A percentile compares a stretch with the other conserved stretches of the same genome.
These are phyloP conservation scores for Aureoboletus auriporus DNA, from an alignment of 768 basidiomycete genomes.

Conservation along the genomic window DNA sequence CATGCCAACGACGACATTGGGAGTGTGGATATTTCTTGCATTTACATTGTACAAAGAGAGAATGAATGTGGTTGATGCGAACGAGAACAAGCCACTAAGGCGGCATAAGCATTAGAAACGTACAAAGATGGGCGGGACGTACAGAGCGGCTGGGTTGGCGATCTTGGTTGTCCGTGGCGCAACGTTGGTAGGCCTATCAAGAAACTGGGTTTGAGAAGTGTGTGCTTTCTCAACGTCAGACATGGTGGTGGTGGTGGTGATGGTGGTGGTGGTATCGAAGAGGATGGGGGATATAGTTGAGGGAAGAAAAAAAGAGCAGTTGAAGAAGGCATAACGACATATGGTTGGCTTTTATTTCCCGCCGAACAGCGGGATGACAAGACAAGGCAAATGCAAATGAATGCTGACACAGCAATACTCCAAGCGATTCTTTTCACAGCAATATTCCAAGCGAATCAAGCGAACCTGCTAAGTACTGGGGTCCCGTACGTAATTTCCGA, in stretches of 20 bases:
- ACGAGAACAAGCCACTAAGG: conserved; percentile 70
- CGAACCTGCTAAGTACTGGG: too few species aligned
- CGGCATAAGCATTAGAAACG: not conserved
- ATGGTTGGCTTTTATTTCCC: conserved; percentile 8
- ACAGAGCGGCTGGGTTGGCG: conserved; percentile 52
- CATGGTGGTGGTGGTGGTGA: conserved; percentile 24
- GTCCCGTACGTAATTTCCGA: too few species aligned
- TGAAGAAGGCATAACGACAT: not conserved
- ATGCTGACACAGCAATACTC: conserved; percentile 20
- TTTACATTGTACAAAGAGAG: conserved; percentile 70
- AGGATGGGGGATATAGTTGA: not conserved
- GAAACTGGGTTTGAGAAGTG: conserved; percentile 16
- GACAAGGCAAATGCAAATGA: conserved; percentile 7
- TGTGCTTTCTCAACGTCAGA: conserved; percentile 35
- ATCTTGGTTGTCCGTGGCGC: conserved; percentile 34
- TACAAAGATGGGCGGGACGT: not conserved
- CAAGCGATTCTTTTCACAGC: not conserved
- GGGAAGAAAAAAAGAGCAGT: not conserved
- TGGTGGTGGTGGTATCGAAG: not conserved
- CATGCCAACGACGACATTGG: conserved; percentile 84
- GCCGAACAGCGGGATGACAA: conserved; percentile 5
- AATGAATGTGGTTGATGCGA: conserved; percentile 81
- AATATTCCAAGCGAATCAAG: too few species aligned
- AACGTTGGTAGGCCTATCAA: conserved; percentile 12
- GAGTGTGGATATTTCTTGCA: conserved; percentile 46